A percentile compares a stretch with the other conserved stretches of the same genome.
Evolutionary conservation across 2,329 filamentous ascomycete species (phyloP).

Genomic region (Fusarium neocosmosporiellum): DNA sequence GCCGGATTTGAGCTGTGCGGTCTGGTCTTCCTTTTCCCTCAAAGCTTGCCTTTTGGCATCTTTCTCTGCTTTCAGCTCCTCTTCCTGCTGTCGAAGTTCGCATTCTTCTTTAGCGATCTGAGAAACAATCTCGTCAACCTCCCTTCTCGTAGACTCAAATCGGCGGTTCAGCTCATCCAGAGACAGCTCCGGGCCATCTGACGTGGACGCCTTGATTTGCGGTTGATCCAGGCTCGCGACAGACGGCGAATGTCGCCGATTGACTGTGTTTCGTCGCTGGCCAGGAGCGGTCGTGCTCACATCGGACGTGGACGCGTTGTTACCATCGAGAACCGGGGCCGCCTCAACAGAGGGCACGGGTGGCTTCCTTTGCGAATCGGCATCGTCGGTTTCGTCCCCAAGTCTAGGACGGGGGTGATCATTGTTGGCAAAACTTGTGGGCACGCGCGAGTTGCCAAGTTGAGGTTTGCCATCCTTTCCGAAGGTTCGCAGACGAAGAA

Average conservation of each 20-base stretch:
- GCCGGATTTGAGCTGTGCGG: slow-evolving; percentile 83
- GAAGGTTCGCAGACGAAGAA: slow-evolving; percentile 86
- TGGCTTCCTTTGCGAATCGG: slow-evolving; percentile 59
- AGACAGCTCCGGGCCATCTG: slow-evolving; percentile 71
- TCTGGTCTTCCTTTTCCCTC: slow-evolving; percentile 92
- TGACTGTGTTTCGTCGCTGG: slow-evolving; percentile 67
- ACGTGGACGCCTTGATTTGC: slow-evolving; percentile 56
- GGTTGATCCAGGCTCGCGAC: slow-evolving; percentile 66
- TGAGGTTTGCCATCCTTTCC: slow-evolving; percentile 72
- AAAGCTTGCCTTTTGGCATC: slow-evolving; percentile 81
- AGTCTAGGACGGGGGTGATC: slow-evolving; percentile 56
- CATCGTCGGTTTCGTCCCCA: slow-evolving; percentile 57
- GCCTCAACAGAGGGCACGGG: slow-evolving; percentile 71
- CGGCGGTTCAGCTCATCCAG: slow-evolving; percentile 83
- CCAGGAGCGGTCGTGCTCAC: slow-evolving; percentile 57
- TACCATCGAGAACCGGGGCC: slow-evolving; percentile 69
- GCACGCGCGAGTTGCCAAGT: slow-evolving; percentile 66
- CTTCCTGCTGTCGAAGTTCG: slow-evolving; percentile 73
- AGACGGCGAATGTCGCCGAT: slow-evolving; percentile 80
- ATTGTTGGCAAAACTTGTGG: slow-evolving; percentile 66
- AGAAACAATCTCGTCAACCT: slow-evolving; percentile 82
- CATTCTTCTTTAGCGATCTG: slow-evolving; percentile 78
- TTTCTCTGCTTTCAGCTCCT: slow-evolving; percentile 79
- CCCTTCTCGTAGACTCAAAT: slow-evolving; percentile 82
- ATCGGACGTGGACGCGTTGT: slow-evolving; percentile 73